Conservation (phyloP, 176 grass and related monocot species). For the Carex myosuroides region DNA sequence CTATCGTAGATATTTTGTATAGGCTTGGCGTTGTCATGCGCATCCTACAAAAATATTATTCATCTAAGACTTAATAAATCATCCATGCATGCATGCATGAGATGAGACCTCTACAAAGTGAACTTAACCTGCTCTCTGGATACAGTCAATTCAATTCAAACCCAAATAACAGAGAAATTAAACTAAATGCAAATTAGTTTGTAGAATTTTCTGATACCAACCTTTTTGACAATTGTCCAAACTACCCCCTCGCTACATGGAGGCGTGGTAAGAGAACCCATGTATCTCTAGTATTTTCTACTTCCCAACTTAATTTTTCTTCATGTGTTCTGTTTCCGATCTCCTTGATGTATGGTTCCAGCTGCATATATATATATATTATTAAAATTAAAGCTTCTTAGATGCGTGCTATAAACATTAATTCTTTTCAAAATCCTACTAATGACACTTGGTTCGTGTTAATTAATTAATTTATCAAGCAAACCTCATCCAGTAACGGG, state of each 20-base stretch:
- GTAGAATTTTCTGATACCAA: neutral
- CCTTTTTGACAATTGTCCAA: conserved; percentile 62
- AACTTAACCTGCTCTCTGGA: conserved; percentile 4
- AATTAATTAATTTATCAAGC: too few relatives aligned
- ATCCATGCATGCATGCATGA: neutral
- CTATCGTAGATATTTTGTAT: conserved; percentile 18
- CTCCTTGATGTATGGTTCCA: too few relatives aligned
- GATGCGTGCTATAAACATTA: too few relatives aligned
- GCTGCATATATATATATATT: too few relatives aligned
- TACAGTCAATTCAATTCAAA: neutral
- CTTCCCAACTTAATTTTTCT: too few relatives aligned
- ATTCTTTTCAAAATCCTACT: too few relatives aligned
- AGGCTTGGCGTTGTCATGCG: conserved; percentile 22
- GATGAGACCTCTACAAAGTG: neutral
- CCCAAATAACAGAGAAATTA: neutral
- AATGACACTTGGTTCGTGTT: too few relatives aligned
- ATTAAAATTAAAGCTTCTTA: too few relatives aligned
- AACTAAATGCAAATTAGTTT: neutral
- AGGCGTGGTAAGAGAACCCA: conserved; percentile 73
- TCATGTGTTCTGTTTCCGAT: too few relatives aligned
- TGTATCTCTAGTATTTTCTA: conserved; percentile 56
- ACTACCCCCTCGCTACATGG: conserved; percentile 64
- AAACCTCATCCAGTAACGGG: too few relatives aligned
- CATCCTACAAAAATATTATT: conserved; percentile 10
- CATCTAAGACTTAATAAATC: neutral